Evolutionary conservation across 805 yeast genomes (phyloP), one percentile per base, ranked within the genome.

Genomic region (Henningerozyma blattae): DNA sequence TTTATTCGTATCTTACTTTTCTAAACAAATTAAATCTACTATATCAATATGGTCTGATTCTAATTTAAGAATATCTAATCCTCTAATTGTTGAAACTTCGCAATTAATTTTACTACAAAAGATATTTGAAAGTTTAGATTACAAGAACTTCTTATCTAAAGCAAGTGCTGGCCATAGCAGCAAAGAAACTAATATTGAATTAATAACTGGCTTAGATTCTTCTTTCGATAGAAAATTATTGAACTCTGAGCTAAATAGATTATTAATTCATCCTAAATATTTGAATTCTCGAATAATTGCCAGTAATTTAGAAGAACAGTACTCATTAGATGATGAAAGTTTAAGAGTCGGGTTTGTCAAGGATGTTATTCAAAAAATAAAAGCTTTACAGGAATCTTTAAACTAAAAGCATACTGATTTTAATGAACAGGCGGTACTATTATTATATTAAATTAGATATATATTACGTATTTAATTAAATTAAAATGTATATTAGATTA

Each of bases 211-310:
- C 0, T 56, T 81, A 31, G 85, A 79, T 36, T 64, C 70, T 1
- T 65, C 61, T 24, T 63, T 68, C 19, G 79, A 76, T 38, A 65
- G 78, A 38, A 68, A 65, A n/a, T 72, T 68, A 18, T 67, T 87
- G 40, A 60, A 65, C 4, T 72, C 67, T 28, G 72, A 78, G 9
- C 58, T 86, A 36, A 78, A 72, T 35, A 82, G 84, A 43, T 64
- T 87, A 27, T 64, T 84, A 40, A 77, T 87, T 18, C 96, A 87
- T 56, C 95, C 94, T 12, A 85, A 84, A 54, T 86, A 76, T 44
- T 60, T 87, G 40, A 68, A 81, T 4, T 70, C 87, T 5, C 62
- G 91, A 43, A 66, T 82, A 3, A 64, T 69, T 2, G 72, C 87
- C 3, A 68, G 77, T 3, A 70, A 77, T 10, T 32, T 62, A 2